Evolutionary conservation across 768 basidiomycete genomes (phyloP), one percentile per base, ranked within the genome.

Genomic region (Psilocybe azurescens): DNA sequence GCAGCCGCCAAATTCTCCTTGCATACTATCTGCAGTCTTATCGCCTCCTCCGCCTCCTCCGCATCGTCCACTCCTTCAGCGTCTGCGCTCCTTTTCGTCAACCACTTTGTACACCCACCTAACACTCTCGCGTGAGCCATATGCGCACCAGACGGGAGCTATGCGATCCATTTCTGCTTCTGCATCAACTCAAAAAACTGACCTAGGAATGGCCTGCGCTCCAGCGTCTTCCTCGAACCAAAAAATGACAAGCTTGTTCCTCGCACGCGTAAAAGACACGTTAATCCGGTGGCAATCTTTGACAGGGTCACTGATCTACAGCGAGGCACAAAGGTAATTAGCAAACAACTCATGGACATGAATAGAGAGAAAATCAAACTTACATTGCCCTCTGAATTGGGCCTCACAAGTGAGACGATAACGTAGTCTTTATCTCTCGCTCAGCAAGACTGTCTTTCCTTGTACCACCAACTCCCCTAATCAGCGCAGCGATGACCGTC

Each of bases 241-340:
- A 99, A 82, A 82, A 60, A 99, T 90, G 74, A 98, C 81, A 2
- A 99, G 79, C 77, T 99, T 99, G 38, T 86, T 86, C 58, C 90
- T 87, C 0, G 96, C 97, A 14, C 97, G 89, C 0, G 97, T 98
- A 73, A 99, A 94, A 6, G 95, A 91, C n/a, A 99, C 97, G 70
- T 99, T 99, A 82, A 98, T 89, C 36, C 97, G 77, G 39, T 97
- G 83, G 96, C 97, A 98, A 72, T 99, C 97, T 67, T 91, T 94
- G 28, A 99, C 80, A 2, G 99, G 82, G 56, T 98, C 95, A 8
- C 97, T 97, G 28, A 94, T 83, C 95, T 97, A 61, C 28, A 14
- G 24, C 39, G n/a, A 33, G 29, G 18, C 6, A 36, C 33, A 36
- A 36, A 36, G 11, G 6, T 24, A 24, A 48, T 54, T 60, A 60